These are phyloP conservation scores for Lipomyces chichibuensis DNA, from an alignment of 805 yeast genomes.

Conservation along the genomic window DNA sequence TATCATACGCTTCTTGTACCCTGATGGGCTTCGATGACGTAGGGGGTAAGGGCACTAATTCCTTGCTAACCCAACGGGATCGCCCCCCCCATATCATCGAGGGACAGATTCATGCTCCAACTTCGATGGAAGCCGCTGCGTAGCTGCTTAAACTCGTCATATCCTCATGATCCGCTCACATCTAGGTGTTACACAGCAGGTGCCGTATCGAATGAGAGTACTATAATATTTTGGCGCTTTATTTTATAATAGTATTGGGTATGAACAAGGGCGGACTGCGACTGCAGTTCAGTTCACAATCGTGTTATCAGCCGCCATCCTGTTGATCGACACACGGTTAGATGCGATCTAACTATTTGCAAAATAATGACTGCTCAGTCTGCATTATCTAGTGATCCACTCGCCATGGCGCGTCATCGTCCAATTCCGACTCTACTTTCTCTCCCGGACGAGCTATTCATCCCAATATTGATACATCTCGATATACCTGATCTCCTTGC, in stretches of 20 bases:
- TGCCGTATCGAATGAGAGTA: background rate
- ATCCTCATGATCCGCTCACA: background rate
- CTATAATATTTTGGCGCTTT: background rate
- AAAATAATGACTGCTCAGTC: background rate
- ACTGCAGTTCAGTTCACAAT: background rate
- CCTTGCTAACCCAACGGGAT: no score
- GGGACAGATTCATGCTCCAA: background rate
- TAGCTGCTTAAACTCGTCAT: background rate
- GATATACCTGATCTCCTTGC: conserved; percentile 40
- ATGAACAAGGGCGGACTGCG: background rate
- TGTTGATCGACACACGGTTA: background rate
- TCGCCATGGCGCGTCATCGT: background rate
- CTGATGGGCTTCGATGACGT: background rate
- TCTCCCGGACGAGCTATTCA: conserved; percentile 39
- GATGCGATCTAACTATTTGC: background rate
- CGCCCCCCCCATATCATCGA: background rate
- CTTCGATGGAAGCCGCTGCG: background rate
- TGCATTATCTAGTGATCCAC: background rate
- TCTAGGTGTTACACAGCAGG: background rate
- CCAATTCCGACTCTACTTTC: conserved; percentile 7
- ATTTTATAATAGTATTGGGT: background rate
- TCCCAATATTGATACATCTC: conserved; percentile 34
- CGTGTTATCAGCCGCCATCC: background rate
- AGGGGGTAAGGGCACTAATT: background rate
- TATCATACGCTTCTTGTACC: background rate